Conservation (phyloP, 768 basidiomycete genomes). For the Podaxis sp. region DNA sequence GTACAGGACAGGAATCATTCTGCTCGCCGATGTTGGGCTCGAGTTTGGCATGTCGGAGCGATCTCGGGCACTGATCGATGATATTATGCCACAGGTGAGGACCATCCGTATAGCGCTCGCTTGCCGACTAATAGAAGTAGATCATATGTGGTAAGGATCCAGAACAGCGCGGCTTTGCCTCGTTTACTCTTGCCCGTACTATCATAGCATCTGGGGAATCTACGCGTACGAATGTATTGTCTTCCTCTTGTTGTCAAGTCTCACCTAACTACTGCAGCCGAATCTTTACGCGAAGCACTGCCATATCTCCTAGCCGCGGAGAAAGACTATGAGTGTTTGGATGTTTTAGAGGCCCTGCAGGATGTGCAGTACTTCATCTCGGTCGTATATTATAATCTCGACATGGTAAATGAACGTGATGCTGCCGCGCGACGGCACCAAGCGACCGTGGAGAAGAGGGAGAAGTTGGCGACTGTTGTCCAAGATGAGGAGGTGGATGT, state of each 20-base stretch:
- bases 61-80: constrained; percentile 65
- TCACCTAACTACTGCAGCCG: constrained; percentile 25
- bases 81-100: constrained; percentile 78
- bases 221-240: constrained; percentile 35
- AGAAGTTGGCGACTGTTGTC: constrained; percentile 40
- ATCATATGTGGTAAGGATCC: constrained; percentile 69
- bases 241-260: not conserved
- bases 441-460: constrained; percentile 40
- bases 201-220: constrained; percentile 59
- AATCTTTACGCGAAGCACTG: constrained; percentile 54
- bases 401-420: constrained; percentile 53
- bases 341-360: constrained; percentile 56
- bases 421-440: constrained; percentile 49
- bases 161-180: constrained; percentile 76
- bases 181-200: constrained; percentile 73
- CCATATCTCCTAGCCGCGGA: constrained; percentile 64
- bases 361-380: constrained; percentile 76
- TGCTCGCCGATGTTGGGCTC: constrained; percentile 77
- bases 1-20: constrained; percentile 67
- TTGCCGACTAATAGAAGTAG: constrained; percentile 32
- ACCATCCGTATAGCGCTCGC: not conserved
- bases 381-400: constrained; percentile 71
- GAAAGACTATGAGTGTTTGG: constrained; percentile 58
- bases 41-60: constrained; percentile 76
- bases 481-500: constrained; percentile 53